Evolutionary conservation across 345 rosid genomes (phyloP).

Genomic region (Hibiscus mutabilis): DNA sequence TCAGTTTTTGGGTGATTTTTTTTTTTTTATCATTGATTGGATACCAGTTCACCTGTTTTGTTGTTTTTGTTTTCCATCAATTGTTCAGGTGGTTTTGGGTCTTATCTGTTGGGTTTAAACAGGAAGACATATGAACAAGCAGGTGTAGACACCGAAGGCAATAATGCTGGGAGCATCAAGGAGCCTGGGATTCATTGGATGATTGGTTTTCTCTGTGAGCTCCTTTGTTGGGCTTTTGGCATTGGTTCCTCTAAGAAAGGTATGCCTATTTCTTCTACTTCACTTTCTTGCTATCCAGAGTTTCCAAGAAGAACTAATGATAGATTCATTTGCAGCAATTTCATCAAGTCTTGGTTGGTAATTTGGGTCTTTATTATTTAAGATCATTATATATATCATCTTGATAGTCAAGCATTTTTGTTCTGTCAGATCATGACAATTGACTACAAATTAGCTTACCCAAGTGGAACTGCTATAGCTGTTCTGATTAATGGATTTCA

Average conservation of each 20-base stretch:
- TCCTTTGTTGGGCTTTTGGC: constrained; percentile 81
- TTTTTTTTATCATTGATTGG: background rate
- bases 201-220: constrained; percentile 63
- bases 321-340: background rate
- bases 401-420: background rate
- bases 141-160: constrained; percentile 11
- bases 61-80: background rate
- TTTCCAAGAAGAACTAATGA: constrained; percentile 25
- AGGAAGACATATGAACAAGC: background rate
- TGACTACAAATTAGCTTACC: constrained; percentile 74
- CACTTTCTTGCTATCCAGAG: background rate
- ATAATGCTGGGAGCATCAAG: constrained; percentile 53
- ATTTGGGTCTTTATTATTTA: background rate
- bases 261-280: constrained; percentile 14
- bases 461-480: constrained; percentile 96
- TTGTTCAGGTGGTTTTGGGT: background rate
- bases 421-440: constrained; percentile 70
- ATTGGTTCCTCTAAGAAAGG: constrained; percentile 85
- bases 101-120: background rate
- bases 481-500: constrained; percentile 90
- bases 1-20: background rate
- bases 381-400: no score
- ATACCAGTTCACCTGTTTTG: background rate
- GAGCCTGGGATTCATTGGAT: constrained; percentile 93
- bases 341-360: background rate